phyloP scores from a whole-genome alignment of 129 eudicot genomes.

The Artemisia argyi region DNA sequence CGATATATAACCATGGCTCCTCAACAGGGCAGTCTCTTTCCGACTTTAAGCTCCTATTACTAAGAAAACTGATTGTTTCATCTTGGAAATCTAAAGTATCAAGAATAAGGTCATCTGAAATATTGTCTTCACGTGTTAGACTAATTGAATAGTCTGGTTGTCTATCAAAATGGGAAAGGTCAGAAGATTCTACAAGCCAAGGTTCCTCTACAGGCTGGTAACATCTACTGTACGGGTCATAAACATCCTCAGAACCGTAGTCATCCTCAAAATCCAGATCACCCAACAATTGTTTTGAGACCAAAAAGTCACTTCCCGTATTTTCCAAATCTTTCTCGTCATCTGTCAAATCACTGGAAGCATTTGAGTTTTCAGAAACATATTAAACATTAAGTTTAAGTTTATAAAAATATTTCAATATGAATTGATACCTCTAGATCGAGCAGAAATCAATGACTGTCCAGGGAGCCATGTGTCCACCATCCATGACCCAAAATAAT shows the following conservation, averaged over 20 bases:
- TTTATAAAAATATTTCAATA: background rate
- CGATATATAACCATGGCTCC: constrained; percentile 73
- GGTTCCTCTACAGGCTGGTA: constrained; percentile 80
- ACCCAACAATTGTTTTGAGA: constrained; percentile 39
- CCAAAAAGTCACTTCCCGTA: constrained; percentile 39
- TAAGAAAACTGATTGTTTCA: constrained; percentile 9
- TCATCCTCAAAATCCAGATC: constrained; percentile 37
- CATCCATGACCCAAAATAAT: constrained; percentile 44
- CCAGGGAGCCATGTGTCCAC: constrained; percentile 45
- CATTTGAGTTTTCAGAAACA: constrained; percentile 93
- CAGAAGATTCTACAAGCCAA: constrained; percentile 69
- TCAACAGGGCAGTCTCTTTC: constrained; percentile 58
- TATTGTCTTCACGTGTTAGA: constrained; percentile 20
- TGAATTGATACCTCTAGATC: constrained; percentile 60
- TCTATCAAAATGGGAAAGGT: constrained; percentile 21
- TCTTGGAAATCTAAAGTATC: too few relatives aligned
- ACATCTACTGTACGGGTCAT: constrained; percentile 31
- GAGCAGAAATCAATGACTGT: constrained; percentile 40
- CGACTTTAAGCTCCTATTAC: constrained; percentile 21
- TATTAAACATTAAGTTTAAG: constrained; percentile 16
- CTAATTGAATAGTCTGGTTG: constrained; percentile 34
- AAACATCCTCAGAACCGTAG: constrained; percentile 15
- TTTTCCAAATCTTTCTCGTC: constrained; percentile 41
- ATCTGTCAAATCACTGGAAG: constrained; percentile 95
- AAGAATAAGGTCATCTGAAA: too few relatives aligned